phyloP scores from a whole-genome alignment of 176 grass and related monocot genomes.

The Zea mays region DNA sequence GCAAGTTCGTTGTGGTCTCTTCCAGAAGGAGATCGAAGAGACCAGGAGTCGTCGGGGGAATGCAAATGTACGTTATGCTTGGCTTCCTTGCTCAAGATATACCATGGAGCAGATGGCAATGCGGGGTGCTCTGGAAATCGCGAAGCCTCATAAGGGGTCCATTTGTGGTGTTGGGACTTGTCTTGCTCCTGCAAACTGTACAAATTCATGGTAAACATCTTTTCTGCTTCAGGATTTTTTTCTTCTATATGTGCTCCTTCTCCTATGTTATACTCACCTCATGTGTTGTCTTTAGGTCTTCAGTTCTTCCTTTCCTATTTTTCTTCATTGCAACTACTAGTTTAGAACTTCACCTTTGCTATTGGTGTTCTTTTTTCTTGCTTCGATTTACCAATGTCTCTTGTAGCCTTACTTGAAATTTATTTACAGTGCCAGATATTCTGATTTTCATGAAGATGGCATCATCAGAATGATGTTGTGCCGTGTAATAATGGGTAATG shows the following conservation, averaged over 20 bases:
- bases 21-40: slow-evolving; percentile 61
- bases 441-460: slow-evolving; percentile 65
- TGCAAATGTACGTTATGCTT: slow-evolving; percentile 87
- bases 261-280: background rate
- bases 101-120: slow-evolving; percentile 68
- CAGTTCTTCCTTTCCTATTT: background rate
- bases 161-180: slow-evolving; percentile 67
- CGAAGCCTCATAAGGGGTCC: slow-evolving; percentile 39
- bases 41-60: slow-evolving; percentile 60
- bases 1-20: slow-evolving; percentile 54
- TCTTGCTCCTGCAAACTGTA: slow-evolving; percentile 75
- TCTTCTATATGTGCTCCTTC: background rate
- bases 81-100: slow-evolving; percentile 68
- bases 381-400: slow-evolving; percentile 16
- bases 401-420: slow-evolving; percentile 39
- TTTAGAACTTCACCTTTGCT: slow-evolving; percentile 10
- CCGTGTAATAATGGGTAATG: slow-evolving; percentile 81
- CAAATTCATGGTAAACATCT: slow-evolving; percentile 62
- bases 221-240: slow-evolving; percentile 31
- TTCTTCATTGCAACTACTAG: slow-evolving; percentile 13
- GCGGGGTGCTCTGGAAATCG: slow-evolving; percentile 52
- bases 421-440: slow-evolving; percentile 49
- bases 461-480: slow-evolving; percentile 75
- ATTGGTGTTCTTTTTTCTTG: slow-evolving; percentile 1
- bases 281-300: slow-evolving; percentile 12